A percentile compares a stretch with the other conserved stretches of the same genome.
Evolutionary conservation across 305 asterid species (phyloP).

Genomic region (Solanum aculeatissimum): DNA sequence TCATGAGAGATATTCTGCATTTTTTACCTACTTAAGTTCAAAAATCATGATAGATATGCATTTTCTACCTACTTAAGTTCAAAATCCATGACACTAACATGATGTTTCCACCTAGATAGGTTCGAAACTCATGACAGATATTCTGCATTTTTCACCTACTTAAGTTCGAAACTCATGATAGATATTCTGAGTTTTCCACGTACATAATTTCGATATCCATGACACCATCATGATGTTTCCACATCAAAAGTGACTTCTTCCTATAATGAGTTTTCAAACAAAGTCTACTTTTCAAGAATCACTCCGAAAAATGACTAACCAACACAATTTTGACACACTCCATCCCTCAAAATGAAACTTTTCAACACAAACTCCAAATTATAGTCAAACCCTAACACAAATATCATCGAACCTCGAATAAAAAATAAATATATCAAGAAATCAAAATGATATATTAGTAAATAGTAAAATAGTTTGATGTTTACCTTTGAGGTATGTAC

Average conservation of each 20-base stretch:
- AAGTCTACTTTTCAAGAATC: neutral
- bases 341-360: neutral
- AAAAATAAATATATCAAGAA: neutral
- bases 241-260: neutral
- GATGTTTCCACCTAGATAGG: too few species aligned
- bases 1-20: too few species aligned
- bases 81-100: too few species aligned
- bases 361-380: neutral
- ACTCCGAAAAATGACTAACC: too few species aligned
- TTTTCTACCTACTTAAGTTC: too few species aligned
- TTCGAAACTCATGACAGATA: neutral
- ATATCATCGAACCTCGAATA: neutral
- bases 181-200: too few species aligned
- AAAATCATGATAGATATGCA: neutral
- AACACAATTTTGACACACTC: neutral
- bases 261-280: neutral
- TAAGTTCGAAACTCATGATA: too few species aligned
- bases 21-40: too few species aligned
- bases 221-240: neutral
- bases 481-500: slow-evolving; percentile 68
- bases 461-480: neutral
- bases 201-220: neutral
- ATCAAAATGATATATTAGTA: neutral
- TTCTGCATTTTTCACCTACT: neutral
- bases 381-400: neutral